Evolutionary conservation across 306 rosid genomes (phyloP).

Genomic region (Vigna angularis): DNA sequence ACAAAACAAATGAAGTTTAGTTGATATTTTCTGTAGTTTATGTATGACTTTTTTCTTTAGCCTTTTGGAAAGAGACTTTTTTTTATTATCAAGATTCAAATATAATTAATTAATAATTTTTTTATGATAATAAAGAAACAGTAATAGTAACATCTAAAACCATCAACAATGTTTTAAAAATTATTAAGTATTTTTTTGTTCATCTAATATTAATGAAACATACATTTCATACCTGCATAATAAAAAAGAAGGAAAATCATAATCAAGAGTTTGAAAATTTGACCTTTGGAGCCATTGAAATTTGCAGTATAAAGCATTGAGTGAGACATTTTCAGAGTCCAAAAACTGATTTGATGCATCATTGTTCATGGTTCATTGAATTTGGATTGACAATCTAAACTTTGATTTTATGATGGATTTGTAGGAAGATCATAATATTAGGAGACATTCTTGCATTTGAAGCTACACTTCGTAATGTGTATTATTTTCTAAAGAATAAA

Average conservation of each 20-base stretch:
- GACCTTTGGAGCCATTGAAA: not conserved
- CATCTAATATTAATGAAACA: too few species aligned
- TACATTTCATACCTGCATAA: not conserved
- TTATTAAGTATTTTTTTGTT: too few species aligned
- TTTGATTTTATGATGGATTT: not conserved
- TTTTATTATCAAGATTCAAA: too few species aligned
- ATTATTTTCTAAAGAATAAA: too few species aligned
- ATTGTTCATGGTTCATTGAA: constrained; percentile 17
- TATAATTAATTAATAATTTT: too few species aligned
- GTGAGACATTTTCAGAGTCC: not conserved
- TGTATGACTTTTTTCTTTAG: too few species aligned
- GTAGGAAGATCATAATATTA: not conserved
- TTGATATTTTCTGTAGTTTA: too few species aligned
- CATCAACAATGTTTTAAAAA: too few species aligned
- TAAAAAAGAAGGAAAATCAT: not conserved
- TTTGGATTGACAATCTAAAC: not conserved
- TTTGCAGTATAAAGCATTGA: not conserved
- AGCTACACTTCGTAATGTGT: not conserved
- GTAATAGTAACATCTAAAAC: too few species aligned
- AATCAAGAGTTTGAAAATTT: constrained; percentile 20
- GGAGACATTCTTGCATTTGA: not conserved
- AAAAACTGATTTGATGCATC: not conserved
- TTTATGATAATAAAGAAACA: too few species aligned
- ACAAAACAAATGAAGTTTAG: too few species aligned
- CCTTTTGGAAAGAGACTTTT: too few species aligned